Evolutionary conservation across 495 filamentous ascomycete species (phyloP), one percentile per base, ranked within the genome.

Genomic region (Podospora bellae-mahoneyi): DNA sequence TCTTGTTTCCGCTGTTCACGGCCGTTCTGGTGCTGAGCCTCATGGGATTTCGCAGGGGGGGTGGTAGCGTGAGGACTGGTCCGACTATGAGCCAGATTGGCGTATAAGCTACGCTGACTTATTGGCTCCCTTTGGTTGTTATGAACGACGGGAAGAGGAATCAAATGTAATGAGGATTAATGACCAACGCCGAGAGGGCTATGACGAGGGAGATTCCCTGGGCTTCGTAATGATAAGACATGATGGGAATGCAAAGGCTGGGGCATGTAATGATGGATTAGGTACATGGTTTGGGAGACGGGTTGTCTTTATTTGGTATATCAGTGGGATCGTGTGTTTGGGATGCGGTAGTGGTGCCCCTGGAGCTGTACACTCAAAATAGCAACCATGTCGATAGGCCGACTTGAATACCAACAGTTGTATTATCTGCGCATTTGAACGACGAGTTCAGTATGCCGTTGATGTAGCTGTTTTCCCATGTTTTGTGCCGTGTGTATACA

Each of bases 21-120:
- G 74, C 71, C 7, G 76, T 68, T 16, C 69, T 82, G 15, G 69
- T 72, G 62, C 70, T 84, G 61, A 67, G 75, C 54, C 65, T 77
- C 59, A 72, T 71, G 57, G 76, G 77, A 28, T 73, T 80, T 68
- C 76, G 81, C n/a, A 73, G 80, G 67, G 60, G 77, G 75, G 78
- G 79, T 76, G 39, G 76, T 74, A 75, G 79, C 78, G 70, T 80
- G 39, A 74, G 79, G 65, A 69, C 69, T 19, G 74, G 76, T 3
- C 80, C 82, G 62, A 78, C 69, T 65, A 84, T 84, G 82, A 79
- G 78, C 62, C 81, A 84, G 74, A 78, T 84, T 65, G 69, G 79
- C 68, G 79, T 81, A 59, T 83, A 78, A 72, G 62, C 53, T 58
- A 9, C 59, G 10, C 23, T 30, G 39, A 54, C 54, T 30, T 61